These are phyloP conservation scores for Endothia cerciana DNA, from an alignment of 2,329 filamentous ascomycete species.

Conservation along the genomic window DNA sequence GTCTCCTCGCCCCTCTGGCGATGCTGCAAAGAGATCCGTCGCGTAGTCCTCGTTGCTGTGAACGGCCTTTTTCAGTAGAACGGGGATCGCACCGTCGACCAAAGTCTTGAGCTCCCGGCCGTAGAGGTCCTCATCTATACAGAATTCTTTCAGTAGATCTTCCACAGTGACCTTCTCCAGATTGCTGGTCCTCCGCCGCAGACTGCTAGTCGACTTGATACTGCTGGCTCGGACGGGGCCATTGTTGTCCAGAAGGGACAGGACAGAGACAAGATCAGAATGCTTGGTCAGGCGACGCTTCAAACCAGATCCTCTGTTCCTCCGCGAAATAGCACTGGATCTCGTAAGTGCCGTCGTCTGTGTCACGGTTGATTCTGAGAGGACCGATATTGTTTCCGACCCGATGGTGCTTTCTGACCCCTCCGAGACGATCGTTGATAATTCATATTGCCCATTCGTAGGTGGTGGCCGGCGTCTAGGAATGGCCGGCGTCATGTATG, in stretches of 20 bases:
- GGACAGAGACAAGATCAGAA: slow-evolving; percentile 89
- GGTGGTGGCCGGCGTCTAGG: slow-evolving; percentile 46
- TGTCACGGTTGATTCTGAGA: slow-evolving; percentile 57
- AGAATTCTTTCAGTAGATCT: slow-evolving; percentile 79
- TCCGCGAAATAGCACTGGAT: slow-evolving; percentile 49
- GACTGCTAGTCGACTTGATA: slow-evolving; percentile 76
- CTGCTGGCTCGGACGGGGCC: slow-evolving; percentile 66
- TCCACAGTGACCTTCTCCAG: slow-evolving; percentile 70
- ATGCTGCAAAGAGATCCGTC: slow-evolving; percentile 68
- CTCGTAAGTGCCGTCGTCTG: slow-evolving; percentile 55
- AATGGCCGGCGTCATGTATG: slow-evolving; percentile 32
- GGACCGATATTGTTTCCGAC: slow-evolving; percentile 55
- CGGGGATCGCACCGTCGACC: slow-evolving; percentile 93
- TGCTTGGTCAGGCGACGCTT: slow-evolving; percentile 86
- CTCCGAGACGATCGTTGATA: slow-evolving; percentile 62
- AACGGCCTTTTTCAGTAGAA: slow-evolving; percentile 83
- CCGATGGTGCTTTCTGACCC: slow-evolving; percentile 49
- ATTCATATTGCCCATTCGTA: slow-evolving; percentile 57
- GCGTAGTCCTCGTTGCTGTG: slow-evolving; percentile 68
- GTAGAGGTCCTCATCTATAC: slow-evolving; percentile 84
- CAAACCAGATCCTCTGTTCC: slow-evolving; percentile 54
- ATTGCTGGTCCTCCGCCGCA: slow-evolving; percentile 72
- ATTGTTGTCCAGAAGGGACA: slow-evolving; percentile 71
- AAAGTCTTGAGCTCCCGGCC: slow-evolving; percentile 88
- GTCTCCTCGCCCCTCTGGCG: slow-evolving; percentile 56